Evolutionary conservation across 2,329 filamentous ascomycete species (phyloP).

Genomic region (Xylariaceae sp.): DNA sequence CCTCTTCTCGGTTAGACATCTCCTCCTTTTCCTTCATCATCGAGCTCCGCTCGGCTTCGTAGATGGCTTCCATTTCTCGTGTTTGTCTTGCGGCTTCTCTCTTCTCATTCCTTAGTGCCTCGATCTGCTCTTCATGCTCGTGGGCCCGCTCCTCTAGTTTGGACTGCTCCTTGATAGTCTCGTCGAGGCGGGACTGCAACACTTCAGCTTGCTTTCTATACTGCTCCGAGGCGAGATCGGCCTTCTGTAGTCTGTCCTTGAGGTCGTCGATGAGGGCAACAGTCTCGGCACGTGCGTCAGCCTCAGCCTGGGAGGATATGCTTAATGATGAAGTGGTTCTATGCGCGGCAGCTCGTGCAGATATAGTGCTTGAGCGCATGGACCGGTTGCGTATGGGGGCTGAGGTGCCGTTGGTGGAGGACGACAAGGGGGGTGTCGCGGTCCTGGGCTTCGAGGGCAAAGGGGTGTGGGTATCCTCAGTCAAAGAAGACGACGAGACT

Average conservation of each 20-base stretch:
- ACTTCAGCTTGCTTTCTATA: conserved; percentile 80
- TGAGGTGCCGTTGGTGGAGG: conserved; percentile 35
- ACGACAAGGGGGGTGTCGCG: conserved; percentile 45
- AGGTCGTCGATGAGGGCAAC: conserved; percentile 76
- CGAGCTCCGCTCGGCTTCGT: conserved; percentile 81
- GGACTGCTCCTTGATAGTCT: conserved; percentile 74
- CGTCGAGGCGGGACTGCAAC: conserved; percentile 79
- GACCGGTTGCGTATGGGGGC: conserved; percentile 59
- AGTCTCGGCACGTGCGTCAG: conserved; percentile 74
- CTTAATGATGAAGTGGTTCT: conserved; percentile 48
- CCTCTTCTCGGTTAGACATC: conserved; percentile 75
- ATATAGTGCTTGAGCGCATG: conserved; percentile 59
- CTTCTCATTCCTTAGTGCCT: conserved; percentile 77
- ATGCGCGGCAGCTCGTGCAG: conserved; percentile 65
- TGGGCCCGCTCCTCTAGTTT: conserved; percentile 84
- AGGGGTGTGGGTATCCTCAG: conserved; percentile 34
- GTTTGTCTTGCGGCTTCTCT: conserved; percentile 76
- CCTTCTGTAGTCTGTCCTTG: conserved; percentile 73
- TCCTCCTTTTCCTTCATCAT: conserved; percentile 92
- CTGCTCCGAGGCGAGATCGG: conserved; percentile 71
- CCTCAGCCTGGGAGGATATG: conserved; percentile 50
- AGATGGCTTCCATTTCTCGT: conserved; percentile 86
- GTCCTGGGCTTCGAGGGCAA: conserved; percentile 42
- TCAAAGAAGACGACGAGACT: conserved; percentile 32
- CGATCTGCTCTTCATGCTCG: conserved; percentile 78